Base-by-base conservation (phyloP, 202 grass and related monocot species). In the Miscanthus sacchariflorus region DNA sequence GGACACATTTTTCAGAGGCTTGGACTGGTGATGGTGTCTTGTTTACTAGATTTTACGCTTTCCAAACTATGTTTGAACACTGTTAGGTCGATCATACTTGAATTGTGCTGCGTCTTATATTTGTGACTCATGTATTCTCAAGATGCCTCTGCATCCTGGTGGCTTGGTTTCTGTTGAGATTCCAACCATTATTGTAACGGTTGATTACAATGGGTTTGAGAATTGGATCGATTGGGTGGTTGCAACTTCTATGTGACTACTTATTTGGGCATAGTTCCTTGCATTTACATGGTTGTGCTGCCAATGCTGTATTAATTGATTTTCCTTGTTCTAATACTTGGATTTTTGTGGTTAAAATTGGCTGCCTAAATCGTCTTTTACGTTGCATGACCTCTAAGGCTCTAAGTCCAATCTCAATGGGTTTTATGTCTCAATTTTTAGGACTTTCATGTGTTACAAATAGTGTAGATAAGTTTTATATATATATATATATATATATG, bases 11-110 rank as follows among this genome's bases (percentile, higher is more conserved):
- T 90, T 89, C 85, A 85, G 87, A 90, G 93, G 93, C 93, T 91
- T 94, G 92, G 90, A 94, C 92, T 90, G 92, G 85, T 91, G 72
- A 90, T 83, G 84, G 81, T 85, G 72, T 90, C 81, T 87, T 88
- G 73, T 80, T 82, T 85, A 72, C 80, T 87, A 85, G 83, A 82
- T 84, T 86, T 84, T 72, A 12, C 39, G 35, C 2, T 81, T 93
- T 80, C 52, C 24, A 28, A 73, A 33, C 43, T 85, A 38, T 84
- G 48, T 89, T 89, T 87, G 76, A 80, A 87, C 71, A 89, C 70
- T 14, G 13, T 64, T 70, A 70, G 79, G 75, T 79, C 42, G 4
- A 61, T 43, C 30, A 69, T 87, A 76, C 76, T 66, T 68, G 49
- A 64, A 46, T 58, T 77, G 25, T 81, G 52, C 40, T 36, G 18